Base-by-base conservation (phyloP, 2,329 filamentous ascomycete genomes). In the Pseudogymnoascus pannorum region DNA sequence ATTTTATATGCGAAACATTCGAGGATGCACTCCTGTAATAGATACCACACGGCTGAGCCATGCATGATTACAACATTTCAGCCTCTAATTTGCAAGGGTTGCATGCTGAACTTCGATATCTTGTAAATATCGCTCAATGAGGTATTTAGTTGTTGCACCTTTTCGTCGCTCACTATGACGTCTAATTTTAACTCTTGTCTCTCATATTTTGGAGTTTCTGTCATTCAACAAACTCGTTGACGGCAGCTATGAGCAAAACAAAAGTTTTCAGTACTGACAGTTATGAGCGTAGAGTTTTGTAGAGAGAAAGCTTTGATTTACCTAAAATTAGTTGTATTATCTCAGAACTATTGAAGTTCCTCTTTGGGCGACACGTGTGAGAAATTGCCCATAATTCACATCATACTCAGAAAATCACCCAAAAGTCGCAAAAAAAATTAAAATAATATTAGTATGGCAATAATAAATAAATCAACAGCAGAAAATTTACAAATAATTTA, bases 131-230 rank as follows among this genome's bases (percentile, higher is more conserved):
- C 48, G 31, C 48, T 54, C 48, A 31, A 54, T 54, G 48, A 54
- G 48, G 48, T 31, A 54, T 54, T 51, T 31, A 54, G 31, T 51
- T 51, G 48, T 54, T 31, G n/a, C 48, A 12, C 8, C 1, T 18
- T 18, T 54, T 54, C 9, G 5, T 54, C 9, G 48, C n/a, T 54
- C 48, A 54, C 48, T 54, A 54, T 54, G 48, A 54, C 48, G 48
- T 54, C n/a, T 1, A 8, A 20, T 31, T 22, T 31, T 29, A 51
- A 29, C 22, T 29, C 42, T 2, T 11, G 2, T 54, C 48, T 54
- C 24, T 31, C 48, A 54, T 54, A 54, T 31, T 9, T 4, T 31
- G n/a, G 8, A 14, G 12, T 20, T 12, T 4, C 7, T 18, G 48
- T n/a, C n/a, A n/a, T n/a, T n/a, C n/a, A n/a, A n/a, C n/a, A n/a